Base-by-base conservation (phyloP, 176 grass and related monocot species). In the Metroxylon sagu region DNA sequence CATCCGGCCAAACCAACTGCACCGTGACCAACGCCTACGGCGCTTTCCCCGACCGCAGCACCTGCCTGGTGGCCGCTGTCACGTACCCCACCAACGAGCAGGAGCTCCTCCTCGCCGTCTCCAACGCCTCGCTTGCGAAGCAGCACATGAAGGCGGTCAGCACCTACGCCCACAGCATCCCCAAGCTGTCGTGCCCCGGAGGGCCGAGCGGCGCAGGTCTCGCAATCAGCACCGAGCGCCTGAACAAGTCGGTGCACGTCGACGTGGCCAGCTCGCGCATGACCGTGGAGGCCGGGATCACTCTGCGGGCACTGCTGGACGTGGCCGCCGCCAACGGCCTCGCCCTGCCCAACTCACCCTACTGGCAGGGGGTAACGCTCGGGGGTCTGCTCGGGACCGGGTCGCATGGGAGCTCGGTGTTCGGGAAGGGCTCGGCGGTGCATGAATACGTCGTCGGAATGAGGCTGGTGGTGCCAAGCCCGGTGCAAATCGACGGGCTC, bases 371-470 rank as follows among this genome's bases (percentile, higher is more conserved):
- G 2, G 0, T 89, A 53, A 89, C 85, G 35, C 35, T 89, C 25
- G 85, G 85, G 2, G 81, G 85, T 5, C 35, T 89, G 25, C 74
- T 89, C 0, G 48, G 72, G 3, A 89, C 85, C 49, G 83, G 83
- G 27, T 77, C 83, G 3, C 83, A 86, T 14, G 83, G 83, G 16
- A 86, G 83, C 65, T 86, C 78, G 2, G 25, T 81, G 10, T 62
- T 70, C 74, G 87, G 78, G 0, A 85, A 85, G 59, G 86, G 86
- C 5, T 71, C 81, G 64, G 78, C 82, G 52, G 82, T 90, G 35
- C 87, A 90, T 16, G 87, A 90, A 61, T 75, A 82, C 51, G 74
- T 89, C 16, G 62, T 56, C 0, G 77, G 69, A 25, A 85, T 89
- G 66, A 55, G 87, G 72, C 60, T 90, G 52, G 71, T 90, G 27